Evolutionary conservation across 345 rosid genomes (phyloP), one percentile per base, ranked within the genome.

Genomic region (Ailanthus altissimus): DNA sequence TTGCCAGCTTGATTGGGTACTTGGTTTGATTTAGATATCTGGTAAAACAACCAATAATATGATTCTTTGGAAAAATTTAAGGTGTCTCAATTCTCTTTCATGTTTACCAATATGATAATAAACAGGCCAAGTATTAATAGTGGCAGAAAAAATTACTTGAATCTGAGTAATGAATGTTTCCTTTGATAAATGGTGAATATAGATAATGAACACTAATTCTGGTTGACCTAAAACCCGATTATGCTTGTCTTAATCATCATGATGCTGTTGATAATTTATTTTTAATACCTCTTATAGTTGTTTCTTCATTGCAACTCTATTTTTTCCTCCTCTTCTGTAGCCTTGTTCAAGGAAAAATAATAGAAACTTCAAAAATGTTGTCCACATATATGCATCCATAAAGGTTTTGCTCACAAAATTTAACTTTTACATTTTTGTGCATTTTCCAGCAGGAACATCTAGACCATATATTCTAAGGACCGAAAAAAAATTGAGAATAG

Each of bases 11-110:
- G n/a, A 67, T 67, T 66, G 16, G 21, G 20, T 67, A 9, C 36
- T 67, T 43, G 71, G 71, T 12, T 67, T 66, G 70, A 42, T 43
- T 43, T 15, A n/a, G 47, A 23, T 67, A 67, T 67, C 9, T 67
- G 54, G n/a, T 25, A 45, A 46, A 46, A 25, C 38, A 14, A 7
- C 72, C 25, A 8, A 20, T 40, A 21, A 64, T n/a, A 4, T 20
- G 13, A 40, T 40, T 32, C 0, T 6, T 8, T n/a, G 1, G 47
- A 40, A 20, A 64, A 9, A 40, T 20, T 42, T 5, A 20, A 64
- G 14, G 68, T 36, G 69, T 40, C 15, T n/a, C 49, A 53, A n/a
- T 56, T n/a, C 12, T 40, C 25, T 8, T 40, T 40, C 5, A 18
- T 64, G 40, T 43, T 40, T 42, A 40, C 47, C 12, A 40, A 64